Percentiles rank a stretch among this genome's conserved stretches.
Conservation (phyloP, 2,329 filamentous ascomycete species). For the Leptographium wingfieldii region DNA sequence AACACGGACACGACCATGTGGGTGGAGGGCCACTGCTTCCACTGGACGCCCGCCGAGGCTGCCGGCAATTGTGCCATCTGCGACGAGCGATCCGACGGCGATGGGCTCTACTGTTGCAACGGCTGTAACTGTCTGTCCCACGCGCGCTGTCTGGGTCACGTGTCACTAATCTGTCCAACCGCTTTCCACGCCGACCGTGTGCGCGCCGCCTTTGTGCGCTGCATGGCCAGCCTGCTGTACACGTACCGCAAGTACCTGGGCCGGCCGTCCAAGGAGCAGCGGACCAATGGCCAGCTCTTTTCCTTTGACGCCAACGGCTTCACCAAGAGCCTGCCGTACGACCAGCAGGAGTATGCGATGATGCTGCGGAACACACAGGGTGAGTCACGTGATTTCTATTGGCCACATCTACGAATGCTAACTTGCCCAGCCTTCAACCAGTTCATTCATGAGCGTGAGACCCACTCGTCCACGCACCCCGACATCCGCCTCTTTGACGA, state of each 20-base stretch:
- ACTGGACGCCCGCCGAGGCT: constrained; percentile 47
- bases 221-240: constrained; percentile 52
- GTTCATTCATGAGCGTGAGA: constrained; percentile 74
- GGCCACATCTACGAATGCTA: too few species aligned
- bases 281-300: constrained; percentile 45
- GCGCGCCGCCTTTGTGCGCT: constrained; percentile 51
- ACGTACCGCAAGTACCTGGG: constrained; percentile 52
- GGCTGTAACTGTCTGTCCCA: constrained; percentile 49
- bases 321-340: constrained; percentile 49
- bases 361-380: constrained; percentile 58
- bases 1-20: constrained; percentile 72
- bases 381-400: constrained; percentile 15
- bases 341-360: constrained; percentile 50
- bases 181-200: constrained; percentile 51
- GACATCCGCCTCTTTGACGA: constrained; percentile 70
- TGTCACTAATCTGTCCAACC: constrained; percentile 49
- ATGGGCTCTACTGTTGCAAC: constrained; percentile 63
- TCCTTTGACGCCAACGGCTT: constrained; percentile 55
- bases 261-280: constrained; percentile 48
- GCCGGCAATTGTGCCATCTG: constrained; percentile 58
- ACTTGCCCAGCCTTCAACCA: constrained; percentile 52
- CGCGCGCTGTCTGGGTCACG: constrained; percentile 47
- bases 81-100: constrained; percentile 58
- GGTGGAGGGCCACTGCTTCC: constrained; percentile 76
- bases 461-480: constrained; percentile 46